Base-by-base conservation (phyloP, 345 rosid genomes). In the Salix udensis region DNA sequence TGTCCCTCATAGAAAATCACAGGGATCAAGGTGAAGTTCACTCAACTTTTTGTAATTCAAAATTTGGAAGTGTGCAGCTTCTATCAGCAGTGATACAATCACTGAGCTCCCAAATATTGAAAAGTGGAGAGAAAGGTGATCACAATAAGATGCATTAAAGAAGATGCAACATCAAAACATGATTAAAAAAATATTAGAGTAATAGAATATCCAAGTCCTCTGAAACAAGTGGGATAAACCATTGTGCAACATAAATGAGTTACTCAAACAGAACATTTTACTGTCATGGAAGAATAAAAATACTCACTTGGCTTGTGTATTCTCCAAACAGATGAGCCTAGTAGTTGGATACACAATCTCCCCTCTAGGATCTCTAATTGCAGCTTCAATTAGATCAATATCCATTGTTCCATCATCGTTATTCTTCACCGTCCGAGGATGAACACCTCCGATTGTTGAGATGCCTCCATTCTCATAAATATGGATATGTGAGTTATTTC, bases 281-380 rank as follows among this genome's bases (percentile, higher is more conserved):
- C 65, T 21, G 10, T 30, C 19, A 69, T 23, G 11, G 8, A 23
- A 58, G 50, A 40, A 21, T 46, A 58, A 58, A 11, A 50, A 71
- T 2, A 58, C 92, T 85, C 84, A 96, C 99, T 93, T 90, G 23
- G 95, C 98, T 71, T 96, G 99, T 34, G 98, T 78, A 78, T 89
- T 96, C 83, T 93, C 99, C 85, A 96, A 83, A 82, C 98, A 96
- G 70, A 96, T 93, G 68, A 92, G 94, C 86, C 91, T 91, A 3
- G 99, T 92, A 34, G 93, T 90, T 11, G 98, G 99, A 85, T 80
- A 82, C 61, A 93, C 87, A 52, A 93, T 84, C 79, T 88, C 91
- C 81, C 97, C 88, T 77, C 76, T 81, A 0, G 94, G 95, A 81
- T 86, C 84, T 62, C 99, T 86, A 39, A 93, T 88, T 9, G 94